Percentiles rank a stretch among this genome's conserved stretches.
Conservation (phyloP, 768 basidiomycete species). For the Tulasnella sp. region DNA sequence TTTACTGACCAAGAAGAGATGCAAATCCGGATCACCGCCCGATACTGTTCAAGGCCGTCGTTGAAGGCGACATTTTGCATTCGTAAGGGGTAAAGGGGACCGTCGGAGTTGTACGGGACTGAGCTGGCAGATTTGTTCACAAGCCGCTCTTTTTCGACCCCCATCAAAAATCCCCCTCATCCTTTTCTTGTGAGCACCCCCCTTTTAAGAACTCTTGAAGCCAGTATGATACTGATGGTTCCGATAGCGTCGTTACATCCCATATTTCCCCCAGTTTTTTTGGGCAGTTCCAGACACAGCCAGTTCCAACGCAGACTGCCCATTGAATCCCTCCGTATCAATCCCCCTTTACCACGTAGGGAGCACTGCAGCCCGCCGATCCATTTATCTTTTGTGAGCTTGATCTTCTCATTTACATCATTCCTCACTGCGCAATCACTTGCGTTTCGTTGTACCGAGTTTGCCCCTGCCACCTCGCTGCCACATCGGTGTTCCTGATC, state of each 20-base stretch:
- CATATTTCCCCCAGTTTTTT: background rate
- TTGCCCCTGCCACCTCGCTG: background rate
- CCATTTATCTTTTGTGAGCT: conserved; percentile 14
- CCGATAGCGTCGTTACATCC: conserved; percentile 3
- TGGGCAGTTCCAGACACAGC: conserved; percentile 6
- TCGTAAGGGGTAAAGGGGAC: too few relatives aligned
- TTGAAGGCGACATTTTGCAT: too few relatives aligned
- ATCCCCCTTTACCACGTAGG: conserved; percentile 2
- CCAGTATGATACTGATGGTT: background rate
- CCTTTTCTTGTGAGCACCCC: conserved; percentile 9
- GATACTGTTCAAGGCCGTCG: too few relatives aligned
- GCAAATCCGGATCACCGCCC: too few relatives aligned
- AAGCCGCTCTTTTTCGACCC: background rate
- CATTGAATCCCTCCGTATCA: conserved; percentile 5
- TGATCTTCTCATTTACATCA: conserved; percentile 10
- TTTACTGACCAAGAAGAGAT: too few relatives aligned
- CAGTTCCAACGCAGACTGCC: conserved; percentile 9
- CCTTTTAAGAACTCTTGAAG: background rate
- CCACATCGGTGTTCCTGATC: background rate
- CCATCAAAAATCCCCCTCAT: background rate
- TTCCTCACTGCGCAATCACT: background rate
- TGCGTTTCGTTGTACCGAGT: background rate
- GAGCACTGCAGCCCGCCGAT: conserved; percentile 5
- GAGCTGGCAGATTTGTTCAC: too few relatives aligned
- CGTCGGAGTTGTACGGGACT: too few relatives aligned